Base-by-base conservation (phyloP, 2,329 filamentous ascomycete genomes). In the Ophiostoma novo-ulmi region DNA sequence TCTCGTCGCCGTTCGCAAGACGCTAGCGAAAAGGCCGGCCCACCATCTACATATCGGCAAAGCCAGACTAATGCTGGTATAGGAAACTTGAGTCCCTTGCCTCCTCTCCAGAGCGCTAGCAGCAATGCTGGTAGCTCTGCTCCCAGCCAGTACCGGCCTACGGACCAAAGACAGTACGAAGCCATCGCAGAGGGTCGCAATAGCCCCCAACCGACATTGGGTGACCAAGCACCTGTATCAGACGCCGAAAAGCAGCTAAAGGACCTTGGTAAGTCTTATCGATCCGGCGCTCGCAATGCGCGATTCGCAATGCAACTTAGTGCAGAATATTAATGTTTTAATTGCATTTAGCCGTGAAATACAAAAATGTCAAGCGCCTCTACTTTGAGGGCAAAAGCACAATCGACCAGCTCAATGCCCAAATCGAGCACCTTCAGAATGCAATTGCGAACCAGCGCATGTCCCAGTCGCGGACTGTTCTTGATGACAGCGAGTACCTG, bases 361-460 rank as follows among this genome's bases (percentile, higher is more conserved):
- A 99, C 79, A 96, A 96, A 79, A 97, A 97, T 78, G 94, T 99
- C 71, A 99, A 99, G 83, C 89, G 93, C 70, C 91, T 97, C 76
- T 99, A 97, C 79, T 98, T 98, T 79, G 95, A 98, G 74, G 93
- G 94, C 77, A 95, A 97, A 78, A 86, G 89, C 20, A 94, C 97
- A 80, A 94, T 98, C 70, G 94, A 97, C 77, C 88, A 91, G 76
- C 90, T 97, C 76, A 91, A 90, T 74, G 85, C 89, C 22, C 94
- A 97, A 80, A 91, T 98, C 35, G 94, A 97, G 79, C 91, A 95
- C 76, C 85, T 99, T 22, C 95, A 99, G 79, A 98, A 99, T 79
- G 95, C 93, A n/a, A 87, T 99, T 69, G 95, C 95, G 71, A 95
- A 97, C 79, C 95, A 98, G 80, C 90, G 94, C 71, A 89, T 99